These are phyloP conservation scores for Neonectria sp. DNA, from an alignment of 2,329 filamentous ascomycete genomes.

Conservation along the genomic window DNA sequence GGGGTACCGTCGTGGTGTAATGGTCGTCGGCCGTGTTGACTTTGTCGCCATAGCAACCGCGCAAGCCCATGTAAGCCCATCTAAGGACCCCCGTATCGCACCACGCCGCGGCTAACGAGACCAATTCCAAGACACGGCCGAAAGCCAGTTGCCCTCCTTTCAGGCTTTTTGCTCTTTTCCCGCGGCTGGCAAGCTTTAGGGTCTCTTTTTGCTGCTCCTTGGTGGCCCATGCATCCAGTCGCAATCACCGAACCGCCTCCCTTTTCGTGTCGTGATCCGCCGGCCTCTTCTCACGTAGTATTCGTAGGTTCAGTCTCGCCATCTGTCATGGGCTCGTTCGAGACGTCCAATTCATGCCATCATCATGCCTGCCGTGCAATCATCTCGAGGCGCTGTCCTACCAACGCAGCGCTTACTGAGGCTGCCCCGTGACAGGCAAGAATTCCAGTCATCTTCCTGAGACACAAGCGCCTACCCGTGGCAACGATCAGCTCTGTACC, in stretches of 20 bases:
- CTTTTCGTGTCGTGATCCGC: background rate
- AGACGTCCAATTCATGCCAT: conserved; percentile 15
- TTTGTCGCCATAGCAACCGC: conserved; percentile 53
- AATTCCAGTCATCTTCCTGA: conserved; percentile 21
- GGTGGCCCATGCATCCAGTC: conserved; percentile 18
- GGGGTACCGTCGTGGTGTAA: conserved; percentile 43
- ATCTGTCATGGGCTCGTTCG: conserved; percentile 9
- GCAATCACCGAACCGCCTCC: conserved; percentile 23
- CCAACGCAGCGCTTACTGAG: conserved; percentile 20
- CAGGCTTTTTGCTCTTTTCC: conserved; percentile 2
- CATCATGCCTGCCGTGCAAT: conserved; percentile 16
- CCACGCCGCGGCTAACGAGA: conserved; percentile 34
- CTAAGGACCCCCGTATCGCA: conserved; percentile 27
- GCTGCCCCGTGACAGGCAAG: conserved; percentile 29
- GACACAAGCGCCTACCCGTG: conserved; percentile 9
- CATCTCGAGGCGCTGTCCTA: conserved; percentile 10
- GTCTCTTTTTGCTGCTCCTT: conserved; percentile 4
- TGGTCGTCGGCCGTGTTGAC: conserved; percentile 50
- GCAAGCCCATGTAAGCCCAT: background rate
- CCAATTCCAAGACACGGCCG: conserved; percentile 42
- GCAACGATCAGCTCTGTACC: conserved; percentile 16
- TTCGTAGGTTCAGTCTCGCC: conserved; percentile 12
- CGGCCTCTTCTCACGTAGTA: background rate
- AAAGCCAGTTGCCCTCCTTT: conserved; percentile 15
- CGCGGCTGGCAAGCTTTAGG: conserved; percentile 20